Base-by-base conservation (phyloP, 169 alveolate genomes). In the Plasmodium coatneyi region DNA sequence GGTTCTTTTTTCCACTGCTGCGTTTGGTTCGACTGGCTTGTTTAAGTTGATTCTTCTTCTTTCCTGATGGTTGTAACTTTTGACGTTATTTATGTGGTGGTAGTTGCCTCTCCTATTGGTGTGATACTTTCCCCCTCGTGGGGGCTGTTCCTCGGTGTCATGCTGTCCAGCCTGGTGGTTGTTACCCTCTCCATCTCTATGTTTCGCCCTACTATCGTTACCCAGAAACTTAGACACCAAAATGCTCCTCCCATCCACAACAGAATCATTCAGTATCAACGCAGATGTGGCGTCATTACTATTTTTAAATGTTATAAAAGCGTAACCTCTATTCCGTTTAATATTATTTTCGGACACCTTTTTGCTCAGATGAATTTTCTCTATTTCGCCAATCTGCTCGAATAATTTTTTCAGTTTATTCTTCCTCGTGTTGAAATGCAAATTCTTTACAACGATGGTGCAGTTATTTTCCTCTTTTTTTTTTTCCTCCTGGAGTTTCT, bases 311-410 rank as follows among this genome's bases (percentile, higher is more conserved):
- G 91, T 83, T 10, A 95, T 80, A 60, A 76, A 95, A 14, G 95
- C 96, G 66, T 72, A 95, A 3, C 96, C 96, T 54, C 84, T 95
- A 41, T 95, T 92, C 74, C 92, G 60, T 39, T 94, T 94, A 9
- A 78, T 70, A 52, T 89, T 82, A 12, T 95, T 92, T 52, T 84
- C 87, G 3, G 96, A 95, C 3, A 93, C 71, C 22, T 74, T 72
- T 39, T 84, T 79, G 43, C 95, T 83, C 71, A 84, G 74, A 66
- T 90, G 36, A 52, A 92, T 86, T 34, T 70, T 94, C 22, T 95
- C 92, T 12, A 66, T 78, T 82, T 92, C 92, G 19, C 95, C 92
- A 2, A 95, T 80, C 71, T 91, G 84, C 19, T 56, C 84, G 93
- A 89, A 82, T 25, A 90, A 36, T 12, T 79, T 74, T 82, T 83